Evolutionary conservation across 192 early-diverging fungal genomes (phyloP), one percentile per base, ranked within the genome.

Genomic region (Jimgerdemannia lactiflua): DNA sequence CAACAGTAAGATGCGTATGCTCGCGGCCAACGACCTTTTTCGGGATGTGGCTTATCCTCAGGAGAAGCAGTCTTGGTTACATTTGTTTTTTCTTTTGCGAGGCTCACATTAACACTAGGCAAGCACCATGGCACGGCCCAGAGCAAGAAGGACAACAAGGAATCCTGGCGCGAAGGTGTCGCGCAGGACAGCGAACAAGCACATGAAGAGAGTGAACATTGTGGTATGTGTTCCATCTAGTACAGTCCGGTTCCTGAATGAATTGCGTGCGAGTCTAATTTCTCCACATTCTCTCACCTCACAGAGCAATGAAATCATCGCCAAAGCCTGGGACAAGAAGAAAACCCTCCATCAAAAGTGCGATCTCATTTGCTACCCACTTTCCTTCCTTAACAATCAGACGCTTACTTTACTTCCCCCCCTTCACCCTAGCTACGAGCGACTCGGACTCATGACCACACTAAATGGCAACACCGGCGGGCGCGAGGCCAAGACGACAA

Each of bases 291-390:
- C 29, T 29, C 29, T 0, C 29, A 0, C 1, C 29, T 29, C 29
- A 29, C 29, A 83, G 79, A 86, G 86, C n/a, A 86, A 90, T 71
- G 79, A 83, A 49, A 84, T 91, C 70, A 81, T 94, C 43, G 84
- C 86, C 65, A 87, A 86, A 39, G 87, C 91, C 75, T 93, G 93
- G 92, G 89, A 95, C 80, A 83, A 83, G 65, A 87, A 79, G 40
- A 80, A 84, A 43, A 93, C 92, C 0, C 79, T 92, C 9, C 76
- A 84, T 40, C 88, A 94, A 86, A 94, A 94, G 88, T 86, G 83
- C 71, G 73, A n/a, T 59, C 3, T 72, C 43, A 0, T 59, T 59
- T 59, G 49, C 49, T 3, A 9, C 9, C 3, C 4, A 54, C 66
- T 64, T 49, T 63, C 2, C 6, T 64, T 70, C 19, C 42, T 42